Percentiles rank a stretch among this genome's conserved stretches.
These are phyloP conservation scores for Silene conica DNA, from an alignment of 148 eudicot species.

Conservation along the genomic window DNA sequence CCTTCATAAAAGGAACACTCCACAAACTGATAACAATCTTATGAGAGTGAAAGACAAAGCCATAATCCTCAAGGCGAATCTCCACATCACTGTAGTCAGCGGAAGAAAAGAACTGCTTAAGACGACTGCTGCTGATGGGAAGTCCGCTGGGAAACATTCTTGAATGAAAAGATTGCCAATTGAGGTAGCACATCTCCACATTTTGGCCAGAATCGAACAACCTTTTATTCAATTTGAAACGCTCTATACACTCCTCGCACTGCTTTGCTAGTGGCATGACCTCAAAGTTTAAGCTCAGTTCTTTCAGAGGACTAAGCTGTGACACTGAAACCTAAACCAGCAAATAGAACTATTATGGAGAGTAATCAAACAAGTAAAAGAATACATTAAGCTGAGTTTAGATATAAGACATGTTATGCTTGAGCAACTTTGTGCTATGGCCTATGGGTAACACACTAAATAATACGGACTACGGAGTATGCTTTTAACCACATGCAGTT, in stretches of 20 bases:
- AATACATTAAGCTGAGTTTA: background rate
- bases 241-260: constrained; percentile 71
- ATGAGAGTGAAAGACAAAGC: constrained; percentile 49
- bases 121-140: constrained; percentile 46
- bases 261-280: constrained; percentile 67
- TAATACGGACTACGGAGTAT: too few species aligned
- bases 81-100: constrained; percentile 68
- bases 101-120: constrained; percentile 36
- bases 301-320: constrained; percentile 48
- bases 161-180: constrained; percentile 44
- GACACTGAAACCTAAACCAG: constrained; percentile 59
- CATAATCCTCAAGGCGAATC: constrained; percentile 57
- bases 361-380: background rate
- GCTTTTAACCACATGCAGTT: background rate
- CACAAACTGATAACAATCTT: constrained; percentile 74
- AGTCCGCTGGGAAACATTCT: constrained; percentile 52
- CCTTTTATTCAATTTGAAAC: constrained; percentile 63
- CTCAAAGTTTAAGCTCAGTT: constrained; percentile 59
- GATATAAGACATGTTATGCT: background rate
- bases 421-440: too few species aligned
- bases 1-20: constrained; percentile 90
- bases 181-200: constrained; percentile 70
- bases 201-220: constrained; percentile 62
- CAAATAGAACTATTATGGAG: constrained; percentile 4
- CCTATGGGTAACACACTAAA: too few species aligned